Evolutionary conservation across 2,329 filamentous ascomycete species (phyloP).

Genomic region (Ophiocordyceps camponoti-floridani): DNA sequence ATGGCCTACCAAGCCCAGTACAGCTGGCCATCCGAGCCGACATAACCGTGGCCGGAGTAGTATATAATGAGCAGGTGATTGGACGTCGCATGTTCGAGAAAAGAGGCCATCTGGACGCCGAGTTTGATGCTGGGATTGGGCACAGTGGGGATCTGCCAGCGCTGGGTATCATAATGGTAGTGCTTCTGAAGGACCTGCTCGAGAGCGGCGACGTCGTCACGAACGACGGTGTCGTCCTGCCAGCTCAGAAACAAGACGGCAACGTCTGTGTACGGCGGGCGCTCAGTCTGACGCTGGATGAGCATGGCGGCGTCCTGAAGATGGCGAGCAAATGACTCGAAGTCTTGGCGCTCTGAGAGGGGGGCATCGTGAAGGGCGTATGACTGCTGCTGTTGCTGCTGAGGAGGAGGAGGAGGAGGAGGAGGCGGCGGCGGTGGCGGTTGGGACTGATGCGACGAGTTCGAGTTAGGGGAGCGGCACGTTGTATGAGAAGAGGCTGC

Average conservation of each 20-base stretch:
- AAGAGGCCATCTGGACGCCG: slow-evolving; percentile 39
- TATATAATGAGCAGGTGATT: slow-evolving; percentile 47
- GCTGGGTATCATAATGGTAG: slow-evolving; percentile 42
- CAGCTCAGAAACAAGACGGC: slow-evolving; percentile 43
- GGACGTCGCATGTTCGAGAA: slow-evolving; percentile 36
- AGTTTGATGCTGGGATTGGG: slow-evolving; percentile 43
- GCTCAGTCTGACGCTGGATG: slow-evolving; percentile 44
- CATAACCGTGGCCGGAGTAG: slow-evolving; percentile 43
- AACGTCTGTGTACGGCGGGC: slow-evolving; percentile 35
- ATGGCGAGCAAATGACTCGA: slow-evolving; percentile 48
- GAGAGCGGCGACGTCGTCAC: slow-evolving; percentile 34
- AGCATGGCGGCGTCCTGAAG: slow-evolving; percentile 51
- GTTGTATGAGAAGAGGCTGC: not conserved
- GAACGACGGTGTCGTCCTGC: slow-evolving; percentile 38
- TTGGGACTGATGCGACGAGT: not conserved
- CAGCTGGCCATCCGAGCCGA: slow-evolving; percentile 39
- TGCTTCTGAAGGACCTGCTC: slow-evolving; percentile 39
- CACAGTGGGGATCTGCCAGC: slow-evolving; percentile 42
- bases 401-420: too few relatives aligned
- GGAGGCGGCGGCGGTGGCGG: not conserved
- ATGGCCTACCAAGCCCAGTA: slow-evolving; percentile 46
- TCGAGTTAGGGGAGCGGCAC: not conserved
- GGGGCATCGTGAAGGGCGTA: slow-evolving; percentile 21
- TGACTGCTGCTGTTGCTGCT: slow-evolving; percentile 10
- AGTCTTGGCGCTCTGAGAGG: slow-evolving; percentile 36